phyloP scores from a whole-genome alignment of 495 filamentous ascomycete species.

The Podospora didyma region DNA sequence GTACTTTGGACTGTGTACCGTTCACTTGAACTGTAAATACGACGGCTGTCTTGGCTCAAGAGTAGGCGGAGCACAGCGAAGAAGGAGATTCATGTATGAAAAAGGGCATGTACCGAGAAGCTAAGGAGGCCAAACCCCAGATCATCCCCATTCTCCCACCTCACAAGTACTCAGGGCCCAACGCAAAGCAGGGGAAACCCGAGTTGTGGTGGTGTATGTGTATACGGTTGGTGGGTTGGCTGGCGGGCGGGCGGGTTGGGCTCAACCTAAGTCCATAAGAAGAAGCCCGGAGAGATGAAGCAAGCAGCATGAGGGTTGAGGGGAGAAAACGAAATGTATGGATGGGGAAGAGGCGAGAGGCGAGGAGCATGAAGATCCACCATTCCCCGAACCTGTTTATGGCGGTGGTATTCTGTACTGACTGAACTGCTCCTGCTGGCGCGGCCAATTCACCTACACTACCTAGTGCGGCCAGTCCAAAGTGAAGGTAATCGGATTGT shows the following conservation, averaged over 20 bases:
- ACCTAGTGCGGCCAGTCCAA: background rate
- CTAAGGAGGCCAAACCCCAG: background rate
- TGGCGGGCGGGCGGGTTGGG: background rate
- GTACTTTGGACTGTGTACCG: no score
- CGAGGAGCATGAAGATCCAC: no score
- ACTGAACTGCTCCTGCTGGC: background rate
- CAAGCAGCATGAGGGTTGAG: background rate
- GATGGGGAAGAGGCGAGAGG: no score
- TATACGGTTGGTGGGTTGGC: background rate
- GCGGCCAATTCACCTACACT: conserved; percentile 4
- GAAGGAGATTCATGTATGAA: background rate
- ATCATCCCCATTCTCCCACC: background rate
- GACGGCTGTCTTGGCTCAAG: background rate
- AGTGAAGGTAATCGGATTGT: no score
- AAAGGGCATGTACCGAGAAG: background rate
- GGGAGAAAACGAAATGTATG: background rate
- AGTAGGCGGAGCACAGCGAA: background rate
- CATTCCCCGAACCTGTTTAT: no score
- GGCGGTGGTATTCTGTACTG: no score
- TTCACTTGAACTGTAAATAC: background rate
- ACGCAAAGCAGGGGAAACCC: no score
- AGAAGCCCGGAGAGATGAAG: background rate
- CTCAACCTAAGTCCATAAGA: background rate
- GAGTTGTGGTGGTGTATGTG: no score
- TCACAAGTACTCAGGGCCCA: no score